Base-by-base conservation (phyloP, 768 basidiomycete genomes). In the Lyophyllum decastes region DNA sequence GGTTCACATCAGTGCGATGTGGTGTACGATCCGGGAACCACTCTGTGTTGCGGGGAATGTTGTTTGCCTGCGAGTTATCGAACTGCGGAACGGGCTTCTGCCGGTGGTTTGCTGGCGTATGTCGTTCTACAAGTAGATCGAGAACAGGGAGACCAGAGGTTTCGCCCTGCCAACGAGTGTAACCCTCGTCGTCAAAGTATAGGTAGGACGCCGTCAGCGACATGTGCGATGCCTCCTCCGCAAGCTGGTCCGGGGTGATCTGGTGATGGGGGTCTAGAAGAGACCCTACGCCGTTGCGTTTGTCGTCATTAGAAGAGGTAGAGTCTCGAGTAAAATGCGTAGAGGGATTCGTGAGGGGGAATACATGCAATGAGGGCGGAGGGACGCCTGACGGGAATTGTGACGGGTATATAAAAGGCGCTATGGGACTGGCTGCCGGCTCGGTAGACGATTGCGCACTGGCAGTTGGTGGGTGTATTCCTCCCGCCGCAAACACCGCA, bases 61-160 rank as follows among this genome's bases (percentile, higher is more conserved):
- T 67, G 51, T 67, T 67, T 2, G 73, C 43, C 52, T 74, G 71
- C 4, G 68, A 57, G 5, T 73, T 68, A 14, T 68, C 48, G 19
- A 61, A 60, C 24, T 67, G 52, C 34, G 66, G 66, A 52, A 70
- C 62, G 43, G 64, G 54, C 47, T 63, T 54, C 38, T 72, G 65
- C 58, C 62, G 65, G 57, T 67, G 65, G 34, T 59, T 66, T 56
- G 77, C 66, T 10, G 76, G 71, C 6, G 78, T 73, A 62, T 88
- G 87, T 34, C 85, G 81, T 67, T 94, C 92, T 26, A 92, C 83
- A 25, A 97, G 77, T 8, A 93, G 74, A 69, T 95, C 92, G 25
- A 95, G 82, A 4, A 96, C 82, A 5, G 95, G 95, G 0, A 96
- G 82, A 24, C 95, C 94, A 3, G 94, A 95, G 0, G 93, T 93